Evolutionary conservation across 2,329 filamentous ascomycete genomes (phyloP).

Genomic region (Dothistroma septosporum): DNA sequence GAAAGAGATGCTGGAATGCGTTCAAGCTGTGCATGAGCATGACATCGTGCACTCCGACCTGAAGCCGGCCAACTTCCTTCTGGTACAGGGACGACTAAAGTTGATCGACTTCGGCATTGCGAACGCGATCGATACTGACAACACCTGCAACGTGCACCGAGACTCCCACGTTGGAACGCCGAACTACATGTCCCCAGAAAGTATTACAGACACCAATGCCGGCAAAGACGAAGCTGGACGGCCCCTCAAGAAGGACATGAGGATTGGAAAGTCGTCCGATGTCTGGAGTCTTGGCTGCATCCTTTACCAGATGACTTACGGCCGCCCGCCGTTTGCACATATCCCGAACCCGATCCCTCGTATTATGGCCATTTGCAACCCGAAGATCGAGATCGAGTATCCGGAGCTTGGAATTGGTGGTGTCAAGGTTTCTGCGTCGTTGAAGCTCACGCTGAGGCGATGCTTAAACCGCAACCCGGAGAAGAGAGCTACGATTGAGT

Average conservation of each 20-base stretch:
- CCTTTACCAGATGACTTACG: slow-evolving; percentile 96
- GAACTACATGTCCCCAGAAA: slow-evolving; percentile 98
- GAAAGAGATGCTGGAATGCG: slow-evolving; percentile 98
- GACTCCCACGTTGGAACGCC: slow-evolving; percentile 94
- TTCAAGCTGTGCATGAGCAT: slow-evolving; percentile 79
- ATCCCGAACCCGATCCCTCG: slow-evolving; percentile 82
- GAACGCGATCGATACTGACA: slow-evolving; percentile 90
- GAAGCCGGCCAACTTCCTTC: slow-evolving; percentile 94
- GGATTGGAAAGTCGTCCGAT: slow-evolving; percentile 91
- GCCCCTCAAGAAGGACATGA: slow-evolving; percentile 71
- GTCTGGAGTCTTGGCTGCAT: slow-evolving; percentile 97
- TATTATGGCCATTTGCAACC: slow-evolving; percentile 82
- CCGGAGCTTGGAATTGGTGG: slow-evolving; percentile 65
- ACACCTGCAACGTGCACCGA: slow-evolving; percentile 95
- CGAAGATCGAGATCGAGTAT: slow-evolving; percentile 68
- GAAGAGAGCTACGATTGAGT: slow-evolving; percentile 53
- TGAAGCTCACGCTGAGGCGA: slow-evolving; percentile 53
- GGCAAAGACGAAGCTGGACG: slow-evolving; percentile 41
- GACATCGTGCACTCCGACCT: slow-evolving; percentile 96
- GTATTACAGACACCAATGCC: slow-evolving; percentile 80
- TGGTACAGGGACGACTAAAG: slow-evolving; percentile 85
- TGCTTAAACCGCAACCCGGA: slow-evolving; percentile 58
- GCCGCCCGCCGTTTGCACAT: slow-evolving; percentile 90
- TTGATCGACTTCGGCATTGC: slow-evolving; percentile 98
- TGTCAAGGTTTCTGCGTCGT: slow-evolving; percentile 50